Base-by-base conservation (phyloP, 2,329 filamentous ascomycete species). In the Mycosphaerella arachidis region DNA sequence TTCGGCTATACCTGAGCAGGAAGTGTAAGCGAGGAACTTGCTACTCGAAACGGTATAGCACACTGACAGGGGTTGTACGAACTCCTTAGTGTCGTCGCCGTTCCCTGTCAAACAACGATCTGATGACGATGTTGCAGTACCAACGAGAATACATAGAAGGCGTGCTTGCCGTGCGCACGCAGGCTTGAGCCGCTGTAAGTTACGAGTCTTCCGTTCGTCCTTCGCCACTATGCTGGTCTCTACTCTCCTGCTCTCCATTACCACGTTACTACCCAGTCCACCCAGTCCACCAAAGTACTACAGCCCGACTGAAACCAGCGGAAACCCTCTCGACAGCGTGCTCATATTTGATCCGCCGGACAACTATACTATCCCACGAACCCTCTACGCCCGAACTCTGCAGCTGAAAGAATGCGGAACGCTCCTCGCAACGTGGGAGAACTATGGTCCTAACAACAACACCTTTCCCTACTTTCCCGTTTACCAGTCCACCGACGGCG, bases 351-450 rank as follows among this genome's bases (percentile, higher is more conserved):
- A 66, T 10, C 68, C 68, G 10, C 68, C 68, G 12, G 50, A 52
- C 3, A 63, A 70, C 56, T 69, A 69, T 60, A 70, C 66, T 6
- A 55, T 67, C 7, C 68, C 68, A 24, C 75, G 81, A 13, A 79
- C 78, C 0, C 75, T 83, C 12, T 84, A 84, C 66, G 81, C 81
- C 2, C 79, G 81, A 31, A 80, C 78, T 18, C 64, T 76, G 5
- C 74, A 81, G 50, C 72, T 80, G 55, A 71, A 76, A 18, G 73
- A 78, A 29, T 74, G 76, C 56, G 63, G 66, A 48, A 63, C 63
- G 2, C 70, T 84, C 2, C 76, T 83, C 9, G 77, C 79, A 10
- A 83, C 81, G 27, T 84, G 81, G 80, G 81, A 83, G 64, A 82
- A 82, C 69, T 82, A 82, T 70, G 58, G 78, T 71, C 53, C 80